Percentiles rank a stretch among this genome's conserved stretches.
Conservation (phyloP, 192 early-diverging fungal genomes). For the Lobosporangium transversale region DNA sequence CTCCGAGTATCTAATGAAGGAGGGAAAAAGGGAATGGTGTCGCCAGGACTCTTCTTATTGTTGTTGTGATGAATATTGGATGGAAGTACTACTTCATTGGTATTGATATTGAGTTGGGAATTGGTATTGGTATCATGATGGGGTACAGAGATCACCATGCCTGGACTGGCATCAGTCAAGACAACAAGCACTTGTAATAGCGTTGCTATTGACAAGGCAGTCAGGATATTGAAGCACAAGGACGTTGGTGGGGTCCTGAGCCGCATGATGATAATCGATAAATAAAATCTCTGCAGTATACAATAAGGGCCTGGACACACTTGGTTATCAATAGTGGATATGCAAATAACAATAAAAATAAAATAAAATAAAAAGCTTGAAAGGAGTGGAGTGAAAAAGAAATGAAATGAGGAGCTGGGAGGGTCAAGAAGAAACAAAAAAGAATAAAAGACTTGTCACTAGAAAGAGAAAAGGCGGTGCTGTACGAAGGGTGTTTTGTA, state of each 20-base stretch:
- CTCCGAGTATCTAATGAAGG: neutral
- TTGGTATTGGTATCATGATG: neutral
- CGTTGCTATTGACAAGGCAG: conserved; percentile 16
- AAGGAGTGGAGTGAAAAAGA: neutral
- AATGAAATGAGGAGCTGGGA: neutral
- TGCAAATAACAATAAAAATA: no score
- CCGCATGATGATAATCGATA: conserved; percentile 17
- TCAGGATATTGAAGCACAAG: conserved; percentile 32
- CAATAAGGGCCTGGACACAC: no score
- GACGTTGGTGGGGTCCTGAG: conserved; percentile 38
- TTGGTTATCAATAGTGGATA: no score
- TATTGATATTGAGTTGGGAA: neutral
- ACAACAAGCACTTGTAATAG: conserved; percentile 8
- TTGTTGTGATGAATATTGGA: neutral
- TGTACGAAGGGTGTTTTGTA: no score
- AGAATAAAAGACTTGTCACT: neutral
- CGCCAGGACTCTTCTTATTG: neutral
- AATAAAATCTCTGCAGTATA: no score
- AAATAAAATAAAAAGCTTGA: no score
- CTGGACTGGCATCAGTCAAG: conserved; percentile 1
- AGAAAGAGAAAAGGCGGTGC: no score
- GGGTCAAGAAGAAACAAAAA: neutral
- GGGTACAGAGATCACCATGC: conserved; percentile 15
- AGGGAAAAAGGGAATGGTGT: neutral
- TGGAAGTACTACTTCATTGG: neutral